Base-by-base conservation (phyloP, 192 early-diverging fungal species). In the Coemansia asiatica region DNA sequence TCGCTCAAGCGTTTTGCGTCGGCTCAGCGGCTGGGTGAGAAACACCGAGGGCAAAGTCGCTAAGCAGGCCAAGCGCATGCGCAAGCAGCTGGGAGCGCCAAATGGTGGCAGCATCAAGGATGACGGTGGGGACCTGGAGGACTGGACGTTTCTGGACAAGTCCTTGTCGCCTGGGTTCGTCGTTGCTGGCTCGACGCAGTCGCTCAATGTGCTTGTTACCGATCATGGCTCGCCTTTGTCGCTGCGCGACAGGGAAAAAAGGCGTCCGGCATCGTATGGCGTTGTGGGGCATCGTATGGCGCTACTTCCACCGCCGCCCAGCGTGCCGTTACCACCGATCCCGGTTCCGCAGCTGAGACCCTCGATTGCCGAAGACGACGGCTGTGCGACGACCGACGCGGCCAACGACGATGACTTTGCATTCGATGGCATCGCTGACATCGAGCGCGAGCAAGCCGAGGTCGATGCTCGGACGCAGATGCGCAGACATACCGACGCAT, bases 121-220 rank as follows among this genome's bases (percentile, higher is more conserved):
- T 8, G 63, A 36, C 8, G 28, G 29, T 25, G 66, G 63, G 28
- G 68, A 38, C 3, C 35, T 73, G 9, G 70, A 69, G 12, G 79
- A 73, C 19, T 81, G 79, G 79, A 76, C 74, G 56, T 70, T 81
- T 21, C 57, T 81, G n/a, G 74, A 81, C 46, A 56, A 62, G 46
- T 62, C 67, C 18, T 25, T 63, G 58, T 69, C 67, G 60, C 60
- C 60, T 28, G 50, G 38, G 22, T 63, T 69, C 18, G 35, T 69
- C 18, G 35, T 23, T 25, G 2, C 26, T 16, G 40, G 44, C 15
- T 48, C 56, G 22, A 36, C 50, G 19, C 50, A 64, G 19, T 53
- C 63, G 51, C 63, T 64, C 36, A 22, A n/a, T 8, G 22, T 26
- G 51, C 29, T 64, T 19, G 35, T 64, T 44, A 40, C 15, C 25